Conservation (phyloP, 169 alveolate genomes). For the Perkinsus olseni region DNA sequence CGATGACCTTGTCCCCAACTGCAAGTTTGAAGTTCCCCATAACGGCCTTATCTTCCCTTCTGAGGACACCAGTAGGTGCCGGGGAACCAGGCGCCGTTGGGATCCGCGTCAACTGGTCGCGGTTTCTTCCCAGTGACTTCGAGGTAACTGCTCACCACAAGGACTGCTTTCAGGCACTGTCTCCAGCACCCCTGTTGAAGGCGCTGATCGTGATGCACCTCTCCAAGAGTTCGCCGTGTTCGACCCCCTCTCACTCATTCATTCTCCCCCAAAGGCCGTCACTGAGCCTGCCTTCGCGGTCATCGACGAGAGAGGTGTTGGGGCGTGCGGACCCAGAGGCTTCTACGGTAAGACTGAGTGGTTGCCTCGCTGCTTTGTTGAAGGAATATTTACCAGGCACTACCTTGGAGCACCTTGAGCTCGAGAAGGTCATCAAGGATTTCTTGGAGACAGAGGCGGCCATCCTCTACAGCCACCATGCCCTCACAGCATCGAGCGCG, state of each 20-base stretch:
- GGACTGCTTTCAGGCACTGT: background rate
- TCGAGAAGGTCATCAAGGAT: background rate
- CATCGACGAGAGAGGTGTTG: background rate
- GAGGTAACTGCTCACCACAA: no score
- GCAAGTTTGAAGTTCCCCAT: background rate
- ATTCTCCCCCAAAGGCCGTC: background rate
- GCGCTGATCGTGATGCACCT: background rate
- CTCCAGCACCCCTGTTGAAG: background rate
- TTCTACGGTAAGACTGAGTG: background rate
- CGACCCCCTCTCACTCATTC: background rate
- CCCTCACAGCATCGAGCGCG: background rate
- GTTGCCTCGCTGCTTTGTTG: no score
- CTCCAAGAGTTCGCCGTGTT: background rate
- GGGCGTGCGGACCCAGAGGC: constrained; percentile 13
- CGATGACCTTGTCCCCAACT: background rate
- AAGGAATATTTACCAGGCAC: background rate
- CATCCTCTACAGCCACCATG: background rate
- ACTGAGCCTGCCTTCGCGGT: background rate
- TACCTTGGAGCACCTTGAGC: constrained; percentile 12
- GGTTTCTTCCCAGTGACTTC: no score
- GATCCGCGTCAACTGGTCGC: background rate
- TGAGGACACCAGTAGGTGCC: background rate
- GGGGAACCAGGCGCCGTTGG: no score
- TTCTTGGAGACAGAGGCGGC: constrained; percentile 5
- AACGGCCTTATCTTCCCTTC: background rate